Percentiles rank a stretch among this genome's conserved stretches.
Conservation (phyloP, 306 rosid genomes). For the Quercus robur region DNA sequence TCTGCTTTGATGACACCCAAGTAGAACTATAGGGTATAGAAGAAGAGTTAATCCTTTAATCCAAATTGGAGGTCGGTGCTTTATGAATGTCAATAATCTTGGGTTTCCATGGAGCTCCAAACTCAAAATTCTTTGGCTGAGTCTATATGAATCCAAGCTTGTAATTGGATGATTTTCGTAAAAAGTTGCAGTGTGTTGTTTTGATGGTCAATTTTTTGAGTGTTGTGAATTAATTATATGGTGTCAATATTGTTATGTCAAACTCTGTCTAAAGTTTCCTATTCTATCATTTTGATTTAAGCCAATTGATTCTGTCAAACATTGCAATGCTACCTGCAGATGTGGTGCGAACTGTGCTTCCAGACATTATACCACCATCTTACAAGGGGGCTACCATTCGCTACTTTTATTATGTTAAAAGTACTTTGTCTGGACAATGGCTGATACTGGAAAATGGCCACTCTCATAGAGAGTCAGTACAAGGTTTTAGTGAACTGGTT, state of each 20-base stretch:
- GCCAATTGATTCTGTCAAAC: constrained; percentile 11
- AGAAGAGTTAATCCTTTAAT: background rate
- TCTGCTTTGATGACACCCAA: background rate
- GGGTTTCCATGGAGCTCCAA: background rate
- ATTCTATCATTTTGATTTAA: background rate
- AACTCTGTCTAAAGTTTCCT: background rate
- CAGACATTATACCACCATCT: constrained; percentile 81
- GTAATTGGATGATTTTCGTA: constrained; percentile 1
- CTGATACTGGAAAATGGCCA: constrained; percentile 73
- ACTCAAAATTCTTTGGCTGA: background rate
- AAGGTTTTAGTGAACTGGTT: constrained; percentile 72
- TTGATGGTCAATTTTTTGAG: constrained; percentile 5
- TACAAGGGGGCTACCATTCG: constrained; percentile 95
- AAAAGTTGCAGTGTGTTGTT: background rate
- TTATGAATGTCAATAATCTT: background rate
- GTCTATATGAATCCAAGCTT: background rate
- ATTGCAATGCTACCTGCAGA: constrained; percentile 42
- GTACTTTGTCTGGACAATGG: constrained; percentile 76
- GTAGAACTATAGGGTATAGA: background rate
- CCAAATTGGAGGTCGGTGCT: background rate
- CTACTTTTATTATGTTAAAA: constrained; percentile 76
- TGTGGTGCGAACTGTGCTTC: constrained; percentile 58
- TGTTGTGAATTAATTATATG: constrained; percentile 10
- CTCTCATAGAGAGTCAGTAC: constrained; percentile 58
- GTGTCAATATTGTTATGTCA: background rate